A percentile compares a stretch with the other conserved stretches of the same genome.
Evolutionary conservation across 345 rosid species (phyloP).

Genomic region (Aquilaria malaccensis): DNA sequence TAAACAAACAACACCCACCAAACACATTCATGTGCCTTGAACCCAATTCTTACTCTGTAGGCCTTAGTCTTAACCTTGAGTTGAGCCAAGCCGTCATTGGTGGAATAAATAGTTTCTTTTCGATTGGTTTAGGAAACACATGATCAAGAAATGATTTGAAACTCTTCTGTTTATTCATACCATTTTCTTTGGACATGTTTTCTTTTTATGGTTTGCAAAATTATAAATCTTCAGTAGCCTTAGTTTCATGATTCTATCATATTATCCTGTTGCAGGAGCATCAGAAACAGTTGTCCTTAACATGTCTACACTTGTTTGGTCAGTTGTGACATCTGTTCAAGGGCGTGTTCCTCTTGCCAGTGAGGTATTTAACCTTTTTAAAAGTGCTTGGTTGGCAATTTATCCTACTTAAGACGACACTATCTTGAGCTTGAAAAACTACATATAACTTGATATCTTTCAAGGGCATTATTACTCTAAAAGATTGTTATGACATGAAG

Average conservation of each 20-base stretch:
- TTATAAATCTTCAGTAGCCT: not conserved
- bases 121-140: no score
- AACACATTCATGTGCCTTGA: no score
- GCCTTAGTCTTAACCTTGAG: no score
- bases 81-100: no score
- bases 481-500: no score
- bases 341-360: constrained; percentile 97
- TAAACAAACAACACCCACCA: no score
- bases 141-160: no score
- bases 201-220: not conserved
- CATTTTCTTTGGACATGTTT: not conserved
- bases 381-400: not conserved
- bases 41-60: no score
- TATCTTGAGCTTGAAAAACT: not conserved
- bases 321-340: constrained; percentile 72
- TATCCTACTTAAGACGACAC: no score
- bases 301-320: constrained; percentile 97
- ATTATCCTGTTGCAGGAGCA: constrained; percentile 53
- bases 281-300: constrained; percentile 88
- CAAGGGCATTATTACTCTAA: no score
- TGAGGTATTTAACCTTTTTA: constrained; percentile 52
- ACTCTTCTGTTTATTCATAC: no score
- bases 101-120: no score
- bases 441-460: not conserved
- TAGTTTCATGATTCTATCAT: constrained; percentile 8